phyloP scores from a whole-genome alignment of 2,329 filamentous ascomycete species.

The Hymenoscyphus fraxineus region DNA sequence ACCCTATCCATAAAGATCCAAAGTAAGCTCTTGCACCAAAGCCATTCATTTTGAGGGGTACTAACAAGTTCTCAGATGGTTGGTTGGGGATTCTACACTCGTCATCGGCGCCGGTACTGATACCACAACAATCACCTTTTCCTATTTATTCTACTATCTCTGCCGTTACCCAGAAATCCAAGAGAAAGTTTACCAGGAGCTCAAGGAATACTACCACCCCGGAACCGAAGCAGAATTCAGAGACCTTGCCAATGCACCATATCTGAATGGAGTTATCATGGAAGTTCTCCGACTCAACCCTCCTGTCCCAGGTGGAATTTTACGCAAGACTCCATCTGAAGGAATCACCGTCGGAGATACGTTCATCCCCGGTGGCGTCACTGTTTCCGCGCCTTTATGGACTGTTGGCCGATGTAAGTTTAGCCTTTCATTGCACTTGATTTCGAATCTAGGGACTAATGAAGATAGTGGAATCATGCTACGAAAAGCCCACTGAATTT shows the following conservation, averaged over 20 bases:
- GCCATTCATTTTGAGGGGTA: not conserved
- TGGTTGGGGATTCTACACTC: constrained; percentile 22
- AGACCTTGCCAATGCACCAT: constrained; percentile 23
- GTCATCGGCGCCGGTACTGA: constrained; percentile 41
- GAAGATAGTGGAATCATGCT: constrained; percentile 12
- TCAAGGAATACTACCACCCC: constrained; percentile 10
- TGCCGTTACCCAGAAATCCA: constrained; percentile 13
- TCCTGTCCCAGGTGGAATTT: constrained; percentile 31
- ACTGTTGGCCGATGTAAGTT: constrained; percentile 23
- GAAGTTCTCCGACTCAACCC: constrained; percentile 41
- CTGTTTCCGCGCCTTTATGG: constrained; percentile 16
- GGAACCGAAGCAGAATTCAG: constrained; percentile 11
- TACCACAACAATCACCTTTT: constrained; percentile 40
- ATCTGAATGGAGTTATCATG: constrained; percentile 39
- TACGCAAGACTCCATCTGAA: constrained; percentile 36
- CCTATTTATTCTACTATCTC: constrained; percentile 39
- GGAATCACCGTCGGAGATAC: constrained; percentile 33
- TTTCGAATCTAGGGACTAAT: not conserved
- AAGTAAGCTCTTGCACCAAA: not conserved
- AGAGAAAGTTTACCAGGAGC: constrained; percentile 18
- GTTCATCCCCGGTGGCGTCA: constrained; percentile 21
- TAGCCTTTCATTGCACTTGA: not conserved
- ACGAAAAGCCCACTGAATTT: constrained; percentile 16
- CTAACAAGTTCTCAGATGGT: constrained; percentile 11
- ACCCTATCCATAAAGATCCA: constrained; percentile 10